These are phyloP conservation scores for Hymenoscyphus occultus DNA, from an alignment of 2,329 filamentous ascomycete genomes.

Conservation along the genomic window DNA sequence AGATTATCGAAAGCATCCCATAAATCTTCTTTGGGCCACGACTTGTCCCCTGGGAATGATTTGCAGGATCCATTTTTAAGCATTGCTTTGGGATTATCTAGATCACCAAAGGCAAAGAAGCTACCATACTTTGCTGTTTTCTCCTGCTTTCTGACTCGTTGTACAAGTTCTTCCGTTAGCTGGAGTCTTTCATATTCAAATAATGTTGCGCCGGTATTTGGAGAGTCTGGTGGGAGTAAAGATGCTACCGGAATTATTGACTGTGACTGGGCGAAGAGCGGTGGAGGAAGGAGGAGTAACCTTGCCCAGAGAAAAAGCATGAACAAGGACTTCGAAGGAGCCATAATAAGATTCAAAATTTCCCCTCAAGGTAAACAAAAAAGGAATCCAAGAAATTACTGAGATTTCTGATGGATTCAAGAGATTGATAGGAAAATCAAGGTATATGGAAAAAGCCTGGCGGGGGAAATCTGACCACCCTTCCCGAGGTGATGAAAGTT, in stretches of 20 bases:
- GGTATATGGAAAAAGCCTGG: too few species aligned
- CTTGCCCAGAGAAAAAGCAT: neutral
- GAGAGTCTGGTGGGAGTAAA: neutral
- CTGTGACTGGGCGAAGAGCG: neutral
- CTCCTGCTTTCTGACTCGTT: neutral
- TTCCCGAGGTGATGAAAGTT: too few species aligned
- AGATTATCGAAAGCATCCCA: slow-evolving; percentile 50
- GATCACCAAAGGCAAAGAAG: neutral
- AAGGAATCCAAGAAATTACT: too few species aligned
- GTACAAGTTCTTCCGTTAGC: neutral
- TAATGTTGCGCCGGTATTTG: neutral
- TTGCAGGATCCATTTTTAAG: slow-evolving; percentile 22
- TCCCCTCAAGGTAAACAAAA: neutral
- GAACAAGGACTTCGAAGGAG: neutral
- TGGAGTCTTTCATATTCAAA: neutral
- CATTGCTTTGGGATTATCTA: neutral
- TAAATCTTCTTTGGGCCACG: slow-evolving; percentile 46
- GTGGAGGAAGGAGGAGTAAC: neutral
- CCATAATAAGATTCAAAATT: neutral
- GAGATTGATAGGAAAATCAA: too few species aligned
- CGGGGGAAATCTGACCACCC: too few species aligned
- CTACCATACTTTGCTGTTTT: neutral
- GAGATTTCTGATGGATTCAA: too few species aligned
- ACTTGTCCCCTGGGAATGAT: slow-evolving; percentile 25
- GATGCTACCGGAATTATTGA: neutral